These are phyloP conservation scores for Knoxia roxburghii DNA, from an alignment of 257 asterid species.

Conservation along the genomic window DNA sequence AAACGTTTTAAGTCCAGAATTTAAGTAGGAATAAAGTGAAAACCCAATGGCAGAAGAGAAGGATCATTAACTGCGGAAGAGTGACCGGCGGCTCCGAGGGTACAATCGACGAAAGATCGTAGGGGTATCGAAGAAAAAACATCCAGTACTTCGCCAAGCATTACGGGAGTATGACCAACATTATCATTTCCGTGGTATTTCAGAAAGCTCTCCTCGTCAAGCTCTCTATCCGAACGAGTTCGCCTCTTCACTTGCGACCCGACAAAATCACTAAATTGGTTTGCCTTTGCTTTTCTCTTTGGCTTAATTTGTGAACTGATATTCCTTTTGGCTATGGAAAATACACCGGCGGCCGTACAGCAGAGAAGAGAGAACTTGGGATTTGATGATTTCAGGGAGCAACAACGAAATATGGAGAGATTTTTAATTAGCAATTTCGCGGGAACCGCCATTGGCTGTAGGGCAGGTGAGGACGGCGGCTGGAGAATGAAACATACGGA, in stretches of 20 bases:
- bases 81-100: slow-evolving; percentile 96
- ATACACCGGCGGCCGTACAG: slow-evolving; percentile 6
- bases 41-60: not conserved
- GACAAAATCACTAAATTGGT: slow-evolving; percentile 12
- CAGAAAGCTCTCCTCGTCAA: slow-evolving; percentile 58
- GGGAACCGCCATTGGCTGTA: slow-evolving; percentile 8
- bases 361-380: slow-evolving; percentile 19
- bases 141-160: slow-evolving; percentile 86
- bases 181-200: slow-evolving; percentile 48
- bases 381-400: slow-evolving; percentile 18
- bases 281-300: slow-evolving; percentile 20
- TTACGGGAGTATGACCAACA: slow-evolving; percentile 72
- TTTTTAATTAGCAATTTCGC: slow-evolving; percentile 39
- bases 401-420: slow-evolving; percentile 29
- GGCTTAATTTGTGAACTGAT: not conserved
- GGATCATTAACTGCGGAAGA: slow-evolving; percentile 58
- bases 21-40: not conserved
- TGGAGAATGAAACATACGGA: not conserved
- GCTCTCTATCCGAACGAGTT: slow-evolving; percentile 74
- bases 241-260: slow-evolving; percentile 59
- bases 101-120: slow-evolving; percentile 82
- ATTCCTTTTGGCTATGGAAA: slow-evolving; percentile 4
- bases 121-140: slow-evolving; percentile 55
- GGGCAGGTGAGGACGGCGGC: not conserved
- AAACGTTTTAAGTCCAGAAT: not conserved